Evolutionary conservation across 768 basidiomycete species (phyloP).

Genomic region (Agaricus bisporus): DNA sequence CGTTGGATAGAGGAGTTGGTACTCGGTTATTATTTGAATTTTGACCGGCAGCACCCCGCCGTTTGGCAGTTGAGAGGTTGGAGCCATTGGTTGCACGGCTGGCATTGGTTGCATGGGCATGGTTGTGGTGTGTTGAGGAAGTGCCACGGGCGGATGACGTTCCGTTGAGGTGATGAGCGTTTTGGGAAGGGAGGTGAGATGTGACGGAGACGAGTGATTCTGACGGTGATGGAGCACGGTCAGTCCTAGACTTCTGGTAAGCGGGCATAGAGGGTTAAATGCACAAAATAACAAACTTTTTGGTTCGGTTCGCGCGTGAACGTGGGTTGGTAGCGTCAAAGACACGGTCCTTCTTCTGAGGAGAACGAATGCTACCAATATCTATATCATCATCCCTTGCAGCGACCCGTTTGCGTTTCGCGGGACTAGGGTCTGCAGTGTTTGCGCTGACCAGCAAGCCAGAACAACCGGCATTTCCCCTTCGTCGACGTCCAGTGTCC

Average conservation of each 20-base stretch:
- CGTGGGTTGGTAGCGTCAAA: constrained; percentile 35
- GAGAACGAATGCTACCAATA: constrained; percentile 39
- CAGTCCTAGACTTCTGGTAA: constrained; percentile 33
- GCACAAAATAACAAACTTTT: constrained; percentile 43
- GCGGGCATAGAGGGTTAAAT: constrained; percentile 6
- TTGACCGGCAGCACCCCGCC: constrained; percentile 26
- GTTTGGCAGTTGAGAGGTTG: constrained; percentile 30
- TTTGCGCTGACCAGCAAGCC: constrained; percentile 36
- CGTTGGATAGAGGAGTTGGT: constrained; percentile 33
- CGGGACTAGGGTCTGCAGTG: constrained; percentile 54
- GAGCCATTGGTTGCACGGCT: constrained; percentile 11
- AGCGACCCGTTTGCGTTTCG: constrained; percentile 52
- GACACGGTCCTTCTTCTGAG: constrained; percentile 51
- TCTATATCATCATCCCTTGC: constrained; percentile 62
- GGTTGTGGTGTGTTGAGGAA: constrained; percentile 15
- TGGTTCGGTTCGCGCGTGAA: constrained; percentile 48
- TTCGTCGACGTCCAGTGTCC: constrained; percentile 60
- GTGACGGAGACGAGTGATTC: constrained; percentile 69
- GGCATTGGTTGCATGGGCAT: neutral
- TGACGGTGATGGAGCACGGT: constrained; percentile 63
- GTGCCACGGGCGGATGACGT: constrained; percentile 18
- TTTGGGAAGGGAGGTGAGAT: constrained; percentile 49
- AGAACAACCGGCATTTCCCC: constrained; percentile 45
- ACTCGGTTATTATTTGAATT: constrained; percentile 29
- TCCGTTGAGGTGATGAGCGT: constrained; percentile 22